Conservation (phyloP, 1,284 basidiomycete genomes). For the Crucibulum parvulum region DNA sequence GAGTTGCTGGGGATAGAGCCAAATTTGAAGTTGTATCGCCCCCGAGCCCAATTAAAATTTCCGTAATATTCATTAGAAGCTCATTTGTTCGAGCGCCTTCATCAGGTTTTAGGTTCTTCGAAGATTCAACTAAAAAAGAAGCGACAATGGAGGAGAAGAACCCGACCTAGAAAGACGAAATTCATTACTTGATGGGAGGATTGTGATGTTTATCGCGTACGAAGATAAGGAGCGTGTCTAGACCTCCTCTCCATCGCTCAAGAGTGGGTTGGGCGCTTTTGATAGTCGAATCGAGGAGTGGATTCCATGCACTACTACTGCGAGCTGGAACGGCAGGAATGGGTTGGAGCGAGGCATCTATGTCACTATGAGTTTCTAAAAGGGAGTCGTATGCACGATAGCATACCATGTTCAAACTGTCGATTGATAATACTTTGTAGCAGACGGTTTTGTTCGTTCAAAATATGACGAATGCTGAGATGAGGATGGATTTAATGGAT, state of each 20-base stretch:
- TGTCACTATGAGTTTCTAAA: neutral
- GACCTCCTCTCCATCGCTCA: constrained; percentile 8
- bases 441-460: too few species aligned
- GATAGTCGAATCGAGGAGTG: constrained; percentile 7
- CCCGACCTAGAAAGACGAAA: neutral
- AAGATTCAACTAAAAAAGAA: constrained; percentile 5
- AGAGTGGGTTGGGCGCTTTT: neutral
- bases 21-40: neutral
- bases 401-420: too few species aligned
- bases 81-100: constrained; percentile 2
- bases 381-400: neutral
- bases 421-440: too few species aligned
- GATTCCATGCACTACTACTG: constrained; percentile 13
- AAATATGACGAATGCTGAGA: too few species aligned
- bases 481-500: too few species aligned
- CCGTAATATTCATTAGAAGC: constrained; percentile 7
- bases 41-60: constrained; percentile 1
- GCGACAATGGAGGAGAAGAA: constrained; percentile 9
- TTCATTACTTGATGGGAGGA: neutral
- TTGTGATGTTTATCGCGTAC: neutral
- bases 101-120: constrained; percentile 3
- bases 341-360: neutral
- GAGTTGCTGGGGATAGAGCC: neutral
- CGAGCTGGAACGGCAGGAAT: constrained; percentile 9
- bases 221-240: constrained; percentile 9